Evolutionary conservation across 2,329 filamentous ascomycete genomes (phyloP), one percentile per base, ranked within the genome.

Genomic region (Fulvia fulva): DNA sequence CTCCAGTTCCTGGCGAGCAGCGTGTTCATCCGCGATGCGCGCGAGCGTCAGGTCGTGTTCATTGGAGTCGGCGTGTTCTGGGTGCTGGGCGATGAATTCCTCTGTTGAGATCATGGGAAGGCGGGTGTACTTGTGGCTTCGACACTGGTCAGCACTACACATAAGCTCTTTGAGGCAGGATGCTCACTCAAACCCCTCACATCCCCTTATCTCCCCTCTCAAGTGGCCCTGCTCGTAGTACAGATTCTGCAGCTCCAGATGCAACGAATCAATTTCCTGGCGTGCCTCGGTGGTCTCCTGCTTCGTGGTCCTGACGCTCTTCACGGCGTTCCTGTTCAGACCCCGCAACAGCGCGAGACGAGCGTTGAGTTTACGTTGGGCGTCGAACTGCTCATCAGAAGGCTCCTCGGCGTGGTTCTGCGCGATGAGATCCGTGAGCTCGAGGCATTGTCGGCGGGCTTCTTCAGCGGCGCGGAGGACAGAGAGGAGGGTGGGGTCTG

Each of bases 191-290:
- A 95, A 97, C 53, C 87, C 88, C 71, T 96, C 90, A 73, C 94
- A 97, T 8, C 90, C 91, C 0, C 84, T 80, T 61, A 99, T 97
- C 76, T 99, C 94, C 51, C 90, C 90, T 63, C 89, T 86, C 55
- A 99, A 78, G 74, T 97, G 91, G 55, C 90, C 82, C 77, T 97
- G 92, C 75, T 99, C 93, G 71, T 99, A 99, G 74, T 94, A 95
- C 7, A 99, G 78, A 70, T 99, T 99, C 75, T 97, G 93, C 56
- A 99, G 81, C 70, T 96, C 90, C 37, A 99, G 81, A 72, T 97
- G 92, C 61, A 99, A 80, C 51, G 87, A 85, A 72, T 99, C 94
- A 63, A 97, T 91, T 75, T 96, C 91, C 68, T 93, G 89, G 51
- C 92, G 86, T 51, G 89, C 89, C 73, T 96, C 91, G 28, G 90